A percentile compares a stretch with the other conserved stretches of the same genome.
phyloP scores from a whole-genome alignment of 306 rosid species.

The Glycine tomentella region DNA sequence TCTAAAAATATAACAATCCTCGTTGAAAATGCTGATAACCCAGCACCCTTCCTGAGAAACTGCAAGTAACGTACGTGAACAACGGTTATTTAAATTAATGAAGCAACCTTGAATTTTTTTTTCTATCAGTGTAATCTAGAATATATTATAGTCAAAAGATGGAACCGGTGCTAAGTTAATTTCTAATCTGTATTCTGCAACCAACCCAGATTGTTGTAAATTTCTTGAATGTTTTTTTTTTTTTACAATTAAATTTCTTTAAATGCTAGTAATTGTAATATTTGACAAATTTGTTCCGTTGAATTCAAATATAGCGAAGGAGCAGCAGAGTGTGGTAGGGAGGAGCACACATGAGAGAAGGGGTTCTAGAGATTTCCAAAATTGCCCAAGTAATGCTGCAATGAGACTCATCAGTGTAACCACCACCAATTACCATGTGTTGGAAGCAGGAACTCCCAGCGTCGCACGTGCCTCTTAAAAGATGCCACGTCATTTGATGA shows the following conservation, averaged over 20 bases:
- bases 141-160: not conserved
- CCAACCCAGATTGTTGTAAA: not conserved
- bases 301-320: not conserved
- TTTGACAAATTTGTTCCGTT: constrained; percentile 30
- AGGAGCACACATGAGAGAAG: not conserved
- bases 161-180: constrained; percentile 4
- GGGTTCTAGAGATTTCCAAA: constrained; percentile 29
- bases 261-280: too few species aligned
- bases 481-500: constrained; percentile 66
- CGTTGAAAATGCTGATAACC: too few species aligned
- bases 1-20: too few species aligned
- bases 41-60: too few species aligned
- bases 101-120: too few species aligned
- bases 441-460: constrained; percentile 34
- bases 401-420: not conserved
- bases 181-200: not conserved
- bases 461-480: constrained; percentile 68
- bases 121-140: too few species aligned
- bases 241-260: too few species aligned
- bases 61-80: too few species aligned
- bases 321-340: too few species aligned
- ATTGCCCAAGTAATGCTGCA: constrained; percentile 10
- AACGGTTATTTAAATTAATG: too few species aligned
- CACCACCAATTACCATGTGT: constrained; percentile 47
- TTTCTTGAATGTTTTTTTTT: not conserved